These are phyloP conservation scores for Fusarium sp. DNA, from an alignment of 2,329 filamentous ascomycete species.

Conservation along the genomic window DNA sequence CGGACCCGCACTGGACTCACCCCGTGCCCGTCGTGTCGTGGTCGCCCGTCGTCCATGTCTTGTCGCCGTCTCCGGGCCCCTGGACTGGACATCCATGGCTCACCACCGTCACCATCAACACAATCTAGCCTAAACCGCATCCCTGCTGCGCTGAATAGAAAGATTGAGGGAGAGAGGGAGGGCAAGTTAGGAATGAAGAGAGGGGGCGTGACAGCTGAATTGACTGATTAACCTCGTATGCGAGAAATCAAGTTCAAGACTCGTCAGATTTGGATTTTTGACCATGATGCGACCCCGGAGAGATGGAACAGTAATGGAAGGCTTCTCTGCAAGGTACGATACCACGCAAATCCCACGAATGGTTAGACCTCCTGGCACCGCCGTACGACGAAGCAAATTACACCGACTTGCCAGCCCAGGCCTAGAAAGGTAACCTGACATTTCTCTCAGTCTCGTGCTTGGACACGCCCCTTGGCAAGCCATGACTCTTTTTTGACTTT, in stretches of 20 bases:
- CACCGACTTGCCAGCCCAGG: slow-evolving; percentile 2
- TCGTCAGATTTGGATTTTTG: slow-evolving; percentile 6
- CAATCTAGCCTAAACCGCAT: slow-evolving; percentile 25
- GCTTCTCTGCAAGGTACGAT: slow-evolving; percentile 36
- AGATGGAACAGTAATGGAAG: slow-evolving; percentile 37
- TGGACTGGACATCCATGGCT: slow-evolving; percentile 30
- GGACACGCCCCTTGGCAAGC: neutral
- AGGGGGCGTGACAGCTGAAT: neutral
- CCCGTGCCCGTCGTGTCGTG: slow-evolving; percentile 5
- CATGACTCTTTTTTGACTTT: slow-evolving; percentile 37
- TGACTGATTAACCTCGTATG: neutral
- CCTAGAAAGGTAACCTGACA: neutral
- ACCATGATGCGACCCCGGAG: slow-evolving; percentile 10
- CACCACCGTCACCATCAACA: slow-evolving; percentile 38
- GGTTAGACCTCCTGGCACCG: neutral
- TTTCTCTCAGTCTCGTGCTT: neutral
- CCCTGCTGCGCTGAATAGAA: slow-evolving; percentile 1
- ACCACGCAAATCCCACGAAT: slow-evolving; percentile 1
- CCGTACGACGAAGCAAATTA: slow-evolving; percentile 6
- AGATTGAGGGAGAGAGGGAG: neutral
- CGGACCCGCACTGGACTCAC: slow-evolving; percentile 30
- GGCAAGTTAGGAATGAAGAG: neutral
- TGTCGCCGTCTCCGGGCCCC: slow-evolving; percentile 21
- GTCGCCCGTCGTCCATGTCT: neutral
- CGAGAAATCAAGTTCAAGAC: neutral